A percentile compares a stretch with the other conserved stretches of the same genome.
phyloP scores from a whole-genome alignment of 352 stramenopile genomes.

The Phytophthora megakarya region DNA sequence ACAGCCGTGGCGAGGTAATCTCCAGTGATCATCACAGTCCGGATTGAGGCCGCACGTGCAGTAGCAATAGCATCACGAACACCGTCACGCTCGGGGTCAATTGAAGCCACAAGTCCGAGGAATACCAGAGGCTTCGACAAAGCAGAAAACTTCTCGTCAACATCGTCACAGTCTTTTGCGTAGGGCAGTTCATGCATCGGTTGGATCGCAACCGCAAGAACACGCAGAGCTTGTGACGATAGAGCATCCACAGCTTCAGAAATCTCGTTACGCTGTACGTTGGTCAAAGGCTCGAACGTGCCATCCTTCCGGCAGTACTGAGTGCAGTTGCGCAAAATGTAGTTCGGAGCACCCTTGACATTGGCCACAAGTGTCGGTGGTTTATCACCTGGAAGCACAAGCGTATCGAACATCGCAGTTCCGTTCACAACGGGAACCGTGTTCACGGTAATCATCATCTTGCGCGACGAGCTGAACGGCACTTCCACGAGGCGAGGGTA shows the following conservation, averaged over 20 bases:
- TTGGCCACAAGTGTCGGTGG: constrained; percentile 55
- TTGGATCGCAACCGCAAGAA: constrained; percentile 91
- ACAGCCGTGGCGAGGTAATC: constrained; percentile 95
- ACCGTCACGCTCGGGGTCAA: constrained; percentile 76
- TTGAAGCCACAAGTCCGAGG: constrained; percentile 93
- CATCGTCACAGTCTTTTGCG: constrained; percentile 47
- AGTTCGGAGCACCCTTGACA: constrained; percentile 76
- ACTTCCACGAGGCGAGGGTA: constrained; percentile 89
- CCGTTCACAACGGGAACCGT: constrained; percentile 36
- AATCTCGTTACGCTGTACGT: constrained; percentile 54
- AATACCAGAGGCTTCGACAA: constrained; percentile 87
- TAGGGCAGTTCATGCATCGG: constrained; percentile 58
- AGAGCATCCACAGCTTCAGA: constrained; percentile 63
- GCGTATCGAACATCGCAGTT: constrained; percentile 43
- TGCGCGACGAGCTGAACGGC: constrained; percentile 94
- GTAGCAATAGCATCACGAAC: constrained; percentile 60
- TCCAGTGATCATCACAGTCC: constrained; percentile 94
- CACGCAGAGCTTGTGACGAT: constrained; percentile 80
- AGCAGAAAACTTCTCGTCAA: constrained; percentile 71
- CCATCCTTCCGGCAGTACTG: constrained; percentile 58
- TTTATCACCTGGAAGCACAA: constrained; percentile 40
- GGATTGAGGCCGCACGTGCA: constrained; percentile 52
- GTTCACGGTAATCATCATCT: constrained; percentile 93
- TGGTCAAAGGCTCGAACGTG: constrained; percentile 45
- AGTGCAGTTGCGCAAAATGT: constrained; percentile 72